Base-by-base conservation (phyloP, 2,329 filamentous ascomycete species). In the Arthrobotrys pseudoclavata region DNA sequence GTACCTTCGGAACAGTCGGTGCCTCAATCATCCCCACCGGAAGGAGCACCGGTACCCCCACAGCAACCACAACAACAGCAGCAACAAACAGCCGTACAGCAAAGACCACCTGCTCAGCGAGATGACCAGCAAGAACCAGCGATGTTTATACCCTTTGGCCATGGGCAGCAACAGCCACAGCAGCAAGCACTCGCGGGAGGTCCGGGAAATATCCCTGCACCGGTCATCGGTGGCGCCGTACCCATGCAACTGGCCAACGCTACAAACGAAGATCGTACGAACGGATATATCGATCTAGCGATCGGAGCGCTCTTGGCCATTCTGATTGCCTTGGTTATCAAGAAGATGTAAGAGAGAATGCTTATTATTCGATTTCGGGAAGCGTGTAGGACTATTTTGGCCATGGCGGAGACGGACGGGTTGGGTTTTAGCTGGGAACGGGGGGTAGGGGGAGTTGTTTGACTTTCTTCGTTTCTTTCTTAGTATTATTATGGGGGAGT, bases 141-240 rank as follows among this genome's bases (percentile, higher is more conserved):
- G 4, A 76, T 76, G 72, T 76, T 76, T 22, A 76, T 76, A 9
- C 72, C 72, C 3, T 66, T 76, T 26, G 66, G 34, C 7, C 26
- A 26, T 1, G 64, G 47, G 15, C 53, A 62, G n/a, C 70, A 68
- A 50, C 70, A 75, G 34, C 63, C 47, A 60, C 55, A 34, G 37
- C 26, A 34, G 48, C 26, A 52, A 22, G 45, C 10, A 1, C 53
- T 53, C 20, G 63, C 34, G 10, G 20, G 20, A 45, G 42, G 42
- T 1, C 29, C 53, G 13, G 50, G 47, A 1, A 42, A 48, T 37
- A 69, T 76, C 26, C 40, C 37, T 6, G 50, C 66, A 13, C 64
- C 34, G 26, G 66, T 67, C 2, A 50, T 76, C 9, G 64, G 60
- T n/a, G 63, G 29, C 4, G 61, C 71, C 6, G 72, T 67, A 15